Evolutionary conservation across 169 alveolate species (phyloP).

Genomic region (Plasmodium coatneyi): DNA sequence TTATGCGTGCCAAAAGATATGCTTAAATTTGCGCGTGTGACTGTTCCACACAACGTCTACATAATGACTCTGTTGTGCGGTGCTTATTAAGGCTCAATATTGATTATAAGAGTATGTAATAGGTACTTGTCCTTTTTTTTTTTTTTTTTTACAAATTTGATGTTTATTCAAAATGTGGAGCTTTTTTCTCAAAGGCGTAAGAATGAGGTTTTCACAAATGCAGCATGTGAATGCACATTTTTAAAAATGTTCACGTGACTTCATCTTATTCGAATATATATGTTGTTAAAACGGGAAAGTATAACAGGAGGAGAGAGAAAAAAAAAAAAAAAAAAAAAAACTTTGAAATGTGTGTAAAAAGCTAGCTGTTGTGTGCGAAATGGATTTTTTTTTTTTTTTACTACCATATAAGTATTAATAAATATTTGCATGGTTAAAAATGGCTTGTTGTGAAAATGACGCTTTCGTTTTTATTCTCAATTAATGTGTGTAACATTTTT

Average conservation of each 20-base stretch:
- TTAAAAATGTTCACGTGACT: background rate
- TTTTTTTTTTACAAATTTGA: constrained; percentile 9
- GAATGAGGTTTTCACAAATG: background rate
- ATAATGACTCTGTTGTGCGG: background rate
- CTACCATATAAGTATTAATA: background rate
- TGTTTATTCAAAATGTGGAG: background rate
- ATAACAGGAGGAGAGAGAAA: constrained; percentile 1
- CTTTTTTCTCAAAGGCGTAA: background rate
- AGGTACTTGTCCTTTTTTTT: background rate
- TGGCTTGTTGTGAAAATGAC: background rate
- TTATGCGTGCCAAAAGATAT: background rate
- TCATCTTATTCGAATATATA: background rate
- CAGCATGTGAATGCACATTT: background rate
- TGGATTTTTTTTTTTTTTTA: constrained; percentile 22
- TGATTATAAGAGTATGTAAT: background rate
- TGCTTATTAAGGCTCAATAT: background rate
- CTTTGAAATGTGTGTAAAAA: background rate
- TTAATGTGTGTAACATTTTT: background rate
- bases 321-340: constrained; percentile 5
- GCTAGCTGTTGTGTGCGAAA: constrained; percentile 49
- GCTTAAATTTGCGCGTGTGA: background rate
- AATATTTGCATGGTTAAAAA: background rate
- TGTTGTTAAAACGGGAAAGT: background rate
- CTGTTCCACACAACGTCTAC: background rate
- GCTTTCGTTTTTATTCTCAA: background rate